Evolutionary conservation across 331 rosid species (phyloP).

Genomic region (Malus hybrid): DNA sequence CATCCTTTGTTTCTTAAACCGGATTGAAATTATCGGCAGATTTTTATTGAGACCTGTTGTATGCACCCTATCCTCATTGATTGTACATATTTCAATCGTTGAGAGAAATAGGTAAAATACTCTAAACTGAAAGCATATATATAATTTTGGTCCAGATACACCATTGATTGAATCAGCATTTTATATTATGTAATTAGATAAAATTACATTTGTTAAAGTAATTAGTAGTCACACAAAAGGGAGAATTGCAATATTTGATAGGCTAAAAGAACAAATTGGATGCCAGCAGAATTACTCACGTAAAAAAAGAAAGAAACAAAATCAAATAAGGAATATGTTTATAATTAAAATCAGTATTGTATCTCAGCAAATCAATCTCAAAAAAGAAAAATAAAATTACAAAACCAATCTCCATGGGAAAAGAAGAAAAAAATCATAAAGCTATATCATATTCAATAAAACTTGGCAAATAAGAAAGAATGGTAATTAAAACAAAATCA

Average conservation of each 20-base stretch:
- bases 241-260: too few relatives aligned
- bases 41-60: too few relatives aligned
- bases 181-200: neutral
- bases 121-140: too few relatives aligned
- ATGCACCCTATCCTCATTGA: too few relatives aligned
- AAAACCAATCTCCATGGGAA: neutral
- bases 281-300: too few relatives aligned
- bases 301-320: too few relatives aligned
- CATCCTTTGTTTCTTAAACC: too few relatives aligned
- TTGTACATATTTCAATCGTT: too few relatives aligned
- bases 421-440: neutral
- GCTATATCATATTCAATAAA: neutral
- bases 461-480: neutral
- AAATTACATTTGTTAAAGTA: neutral
- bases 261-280: too few relatives aligned
- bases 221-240: neutral
- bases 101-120: too few relatives aligned
- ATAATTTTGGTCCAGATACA: too few relatives aligned
- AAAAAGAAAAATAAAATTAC: neutral
- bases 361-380: neutral
- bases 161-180: neutral
- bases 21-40: too few relatives aligned
- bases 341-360: neutral
- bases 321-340: neutral
- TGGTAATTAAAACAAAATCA: neutral